A percentile compares a stretch with the other conserved stretches of the same genome.
These are phyloP conservation scores for Drechslerella stenobrocha DNA, from an alignment of 2,329 filamentous ascomycete genomes.

Conservation along the genomic window DNA sequence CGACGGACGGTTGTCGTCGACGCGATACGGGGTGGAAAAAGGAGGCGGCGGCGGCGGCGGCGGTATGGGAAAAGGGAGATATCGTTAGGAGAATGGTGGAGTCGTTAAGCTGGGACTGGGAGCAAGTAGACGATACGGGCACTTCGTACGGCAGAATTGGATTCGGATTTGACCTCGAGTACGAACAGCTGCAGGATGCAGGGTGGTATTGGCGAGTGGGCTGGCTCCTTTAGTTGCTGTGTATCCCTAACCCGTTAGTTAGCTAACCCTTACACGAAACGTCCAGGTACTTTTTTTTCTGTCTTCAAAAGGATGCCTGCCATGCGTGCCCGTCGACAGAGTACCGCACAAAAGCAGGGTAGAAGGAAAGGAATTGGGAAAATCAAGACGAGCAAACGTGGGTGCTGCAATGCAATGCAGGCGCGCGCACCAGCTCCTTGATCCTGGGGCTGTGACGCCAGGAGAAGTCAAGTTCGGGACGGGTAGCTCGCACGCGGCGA, in stretches of 20 bases:
- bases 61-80: not conserved
- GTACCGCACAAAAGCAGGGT: not conserved
- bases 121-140: conserved; percentile 3
- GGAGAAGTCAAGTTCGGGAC: conserved; percentile 12
- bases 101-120: conserved; percentile 1
- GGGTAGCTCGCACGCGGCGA: conserved; percentile 2
- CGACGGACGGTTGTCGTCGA: conserved; percentile 9
- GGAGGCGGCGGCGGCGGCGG: not conserved
- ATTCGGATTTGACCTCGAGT: not conserved
- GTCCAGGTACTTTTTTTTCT: not conserved
- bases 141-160: not conserved
- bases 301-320: not conserved
- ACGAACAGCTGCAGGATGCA: conserved; percentile 3
- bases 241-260: conserved; percentile 1
- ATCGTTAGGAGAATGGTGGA: conserved; percentile 3
- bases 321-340: conserved; percentile 4
- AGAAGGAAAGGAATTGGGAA: not conserved
- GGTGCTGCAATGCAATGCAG: conserved; percentile 8
- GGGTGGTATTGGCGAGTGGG: not conserved
- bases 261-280: not conserved
- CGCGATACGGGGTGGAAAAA: not conserved
- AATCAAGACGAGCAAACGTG: conserved; percentile 4
- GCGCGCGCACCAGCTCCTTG: conserved; percentile 2
- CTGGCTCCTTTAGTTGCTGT: conserved; percentile 3
- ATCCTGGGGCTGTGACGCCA: conserved; percentile 19